These are phyloP conservation scores for Sphaerulina vaccinii DNA, from an alignment of 2,329 filamentous ascomycete genomes.

Conservation along the genomic window DNA sequence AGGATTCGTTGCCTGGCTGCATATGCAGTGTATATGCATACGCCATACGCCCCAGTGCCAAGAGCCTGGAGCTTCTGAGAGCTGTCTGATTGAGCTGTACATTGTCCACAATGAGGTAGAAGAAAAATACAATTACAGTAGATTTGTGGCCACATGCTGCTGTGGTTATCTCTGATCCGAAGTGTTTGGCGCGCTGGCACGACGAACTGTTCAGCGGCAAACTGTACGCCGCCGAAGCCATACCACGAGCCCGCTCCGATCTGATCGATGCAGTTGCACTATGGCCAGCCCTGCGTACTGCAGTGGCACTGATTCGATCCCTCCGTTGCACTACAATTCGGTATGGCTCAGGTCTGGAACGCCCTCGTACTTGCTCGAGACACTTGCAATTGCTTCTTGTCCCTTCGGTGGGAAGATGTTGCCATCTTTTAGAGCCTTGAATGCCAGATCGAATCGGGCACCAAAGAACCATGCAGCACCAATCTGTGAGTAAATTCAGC, in stretches of 20 bases:
- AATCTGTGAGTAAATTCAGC: conserved; percentile 55
- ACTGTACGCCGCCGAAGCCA: too few relatives aligned
- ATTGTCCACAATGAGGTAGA: not conserved
- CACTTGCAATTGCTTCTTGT: conserved; percentile 15
- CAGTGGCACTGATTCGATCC: too few relatives aligned
- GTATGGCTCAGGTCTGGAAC: conserved; percentile 18
- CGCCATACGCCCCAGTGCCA: not conserved
- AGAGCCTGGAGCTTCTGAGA: not conserved
- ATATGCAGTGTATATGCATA: not conserved
- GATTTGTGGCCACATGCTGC: not conserved
- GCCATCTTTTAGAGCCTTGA: conserved; percentile 54
- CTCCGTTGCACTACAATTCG: conserved; percentile 24
- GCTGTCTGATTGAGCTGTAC: not conserved
- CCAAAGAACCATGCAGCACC: conserved; percentile 75
- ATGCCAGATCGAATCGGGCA: conserved; percentile 74
- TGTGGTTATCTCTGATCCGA: not conserved
- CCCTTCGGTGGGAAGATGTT: conserved; percentile 31
- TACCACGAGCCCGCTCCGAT: too few relatives aligned
- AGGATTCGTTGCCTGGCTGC: not conserved
- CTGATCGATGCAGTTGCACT: too few relatives aligned
- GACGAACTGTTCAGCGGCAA: too few relatives aligned
- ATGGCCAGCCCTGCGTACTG: too few relatives aligned
- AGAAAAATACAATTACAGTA: not conserved
- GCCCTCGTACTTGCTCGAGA: conserved; percentile 22
- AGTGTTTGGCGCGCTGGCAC: too few relatives aligned